Evolutionary conservation across 2,329 filamentous ascomycete species (phyloP).

Genomic region (Fusarium lateritium): DNA sequence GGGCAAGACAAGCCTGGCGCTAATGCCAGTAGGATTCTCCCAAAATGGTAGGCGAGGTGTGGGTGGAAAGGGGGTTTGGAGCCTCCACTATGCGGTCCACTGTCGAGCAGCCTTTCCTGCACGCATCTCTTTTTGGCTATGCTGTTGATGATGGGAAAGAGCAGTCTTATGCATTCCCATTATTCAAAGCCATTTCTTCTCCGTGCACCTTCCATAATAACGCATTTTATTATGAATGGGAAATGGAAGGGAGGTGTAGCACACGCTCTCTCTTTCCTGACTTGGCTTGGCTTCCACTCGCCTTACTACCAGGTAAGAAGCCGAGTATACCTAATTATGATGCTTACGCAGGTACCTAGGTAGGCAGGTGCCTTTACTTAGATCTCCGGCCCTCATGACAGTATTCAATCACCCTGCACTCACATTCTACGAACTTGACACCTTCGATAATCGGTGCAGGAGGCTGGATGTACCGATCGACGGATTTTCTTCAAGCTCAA

Average conservation of each 20-base stretch:
- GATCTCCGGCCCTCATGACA: too few species aligned
- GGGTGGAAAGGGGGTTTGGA: background rate
- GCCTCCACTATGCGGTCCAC: conserved; percentile 14
- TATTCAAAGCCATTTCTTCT: conserved; percentile 18
- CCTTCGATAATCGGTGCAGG: conserved; percentile 32
- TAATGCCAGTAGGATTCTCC: conserved; percentile 20
- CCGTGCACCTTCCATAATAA: conserved; percentile 14
- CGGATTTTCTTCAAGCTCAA: conserved; percentile 47
- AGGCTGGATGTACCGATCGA: conserved; percentile 44
- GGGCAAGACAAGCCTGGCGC: conserved; percentile 21
- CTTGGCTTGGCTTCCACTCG: too few species aligned
- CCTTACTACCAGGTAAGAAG: too few species aligned
- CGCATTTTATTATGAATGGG: background rate
- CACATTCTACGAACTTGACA: background rate
- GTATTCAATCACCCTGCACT: background rate
- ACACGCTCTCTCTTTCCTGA: too few species aligned
- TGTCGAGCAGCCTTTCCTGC: conserved; percentile 33
- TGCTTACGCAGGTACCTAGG: too few species aligned
- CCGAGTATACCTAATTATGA: too few species aligned
- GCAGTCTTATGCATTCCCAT: conserved; percentile 39
- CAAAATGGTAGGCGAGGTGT: conserved; percentile 26
- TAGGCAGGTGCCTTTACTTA: too few species aligned
- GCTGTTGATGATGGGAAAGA: conserved; percentile 38
- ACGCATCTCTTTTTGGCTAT: conserved; percentile 36
- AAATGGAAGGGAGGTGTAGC: too few species aligned